Percentiles rank a stretch among this genome's conserved stretches.
phyloP scores from a whole-genome alignment of 352 stramenopile genomes.

The Thalassiosira ordinaria region DNA sequence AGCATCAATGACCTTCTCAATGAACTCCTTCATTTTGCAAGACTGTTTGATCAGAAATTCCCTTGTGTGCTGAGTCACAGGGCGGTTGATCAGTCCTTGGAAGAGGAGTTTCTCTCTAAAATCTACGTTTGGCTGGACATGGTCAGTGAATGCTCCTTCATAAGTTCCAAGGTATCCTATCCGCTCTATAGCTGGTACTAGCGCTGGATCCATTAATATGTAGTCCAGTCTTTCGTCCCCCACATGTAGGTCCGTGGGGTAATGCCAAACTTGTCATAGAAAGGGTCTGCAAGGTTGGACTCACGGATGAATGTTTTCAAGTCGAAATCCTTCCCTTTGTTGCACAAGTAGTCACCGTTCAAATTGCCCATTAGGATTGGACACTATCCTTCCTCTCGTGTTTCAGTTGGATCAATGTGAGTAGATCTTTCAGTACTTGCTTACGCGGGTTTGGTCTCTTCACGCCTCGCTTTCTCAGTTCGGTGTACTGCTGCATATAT shows the following conservation, averaged over 20 bases:
- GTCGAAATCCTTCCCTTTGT: neutral
- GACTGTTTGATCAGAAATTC: conserved; percentile 12
- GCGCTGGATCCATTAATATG: conserved; percentile 8
- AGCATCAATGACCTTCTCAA: neutral
- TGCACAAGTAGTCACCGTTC: conserved; percentile 12
- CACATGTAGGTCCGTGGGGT: neutral
- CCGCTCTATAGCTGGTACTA: neutral
- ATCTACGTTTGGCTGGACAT: conserved; percentile 3
- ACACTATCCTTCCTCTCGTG: neutral
- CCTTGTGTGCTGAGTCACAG: neutral
- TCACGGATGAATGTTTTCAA: conserved; percentile 1
- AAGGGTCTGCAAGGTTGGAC: neutral
- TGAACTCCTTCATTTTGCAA: conserved; percentile 14
- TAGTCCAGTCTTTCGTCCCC: conserved; percentile 8
- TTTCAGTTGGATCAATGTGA: neutral
- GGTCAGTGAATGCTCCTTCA: conserved; percentile 3
- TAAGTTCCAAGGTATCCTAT: conserved; percentile 16
- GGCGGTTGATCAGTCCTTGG: conserved; percentile 8
- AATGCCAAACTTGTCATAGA: neutral
- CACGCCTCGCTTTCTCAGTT: neutral
- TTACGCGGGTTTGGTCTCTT: conserved; percentile 5
- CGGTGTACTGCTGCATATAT: conserved; percentile 12
- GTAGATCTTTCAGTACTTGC: neutral
- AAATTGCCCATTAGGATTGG: conserved; percentile 34
- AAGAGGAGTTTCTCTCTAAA: neutral